These are phyloP conservation scores for Talaromyces sp. DNA, from an alignment of 2,329 filamentous ascomycete species.

Conservation along the genomic window DNA sequence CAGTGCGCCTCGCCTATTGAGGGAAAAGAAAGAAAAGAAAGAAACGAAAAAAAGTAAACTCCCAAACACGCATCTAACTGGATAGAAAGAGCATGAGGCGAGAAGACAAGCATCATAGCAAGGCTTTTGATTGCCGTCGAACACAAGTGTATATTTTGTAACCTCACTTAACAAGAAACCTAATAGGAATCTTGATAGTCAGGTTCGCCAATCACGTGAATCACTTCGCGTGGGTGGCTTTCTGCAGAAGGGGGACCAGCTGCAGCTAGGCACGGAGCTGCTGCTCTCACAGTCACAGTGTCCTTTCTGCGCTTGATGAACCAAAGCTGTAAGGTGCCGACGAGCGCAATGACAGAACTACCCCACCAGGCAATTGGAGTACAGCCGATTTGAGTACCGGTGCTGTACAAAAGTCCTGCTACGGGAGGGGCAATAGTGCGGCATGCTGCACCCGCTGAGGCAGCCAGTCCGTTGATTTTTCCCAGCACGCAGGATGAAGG, in stretches of 20 bases:
- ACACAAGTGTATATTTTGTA: not conserved
- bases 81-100: not conserved
- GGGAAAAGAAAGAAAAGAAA: too few species aligned
- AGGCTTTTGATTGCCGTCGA: not conserved
- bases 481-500: constrained; percentile 58
- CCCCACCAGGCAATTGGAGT: constrained; percentile 61
- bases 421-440: constrained; percentile 65
- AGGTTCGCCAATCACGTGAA: constrained; percentile 6
- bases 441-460: constrained; percentile 64
- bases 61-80: not conserved
- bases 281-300: constrained; percentile 32
- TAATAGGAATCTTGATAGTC: not conserved
- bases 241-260: constrained; percentile 9
- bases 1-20: not conserved
- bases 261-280: constrained; percentile 22
- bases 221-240: constrained; percentile 8
- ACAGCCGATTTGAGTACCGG: constrained; percentile 52
- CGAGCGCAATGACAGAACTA: constrained; percentile 49
- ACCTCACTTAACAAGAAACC: not conserved
- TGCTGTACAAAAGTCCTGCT: constrained; percentile 60
- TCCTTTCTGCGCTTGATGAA: constrained; percentile 48
- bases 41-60: not conserved
- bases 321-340: constrained; percentile 52
- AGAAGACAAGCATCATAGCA: not conserved
- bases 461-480: constrained; percentile 66